Conservation (phyloP, 2,329 filamentous ascomycete species). For the Sporothrix globosa region DNA sequence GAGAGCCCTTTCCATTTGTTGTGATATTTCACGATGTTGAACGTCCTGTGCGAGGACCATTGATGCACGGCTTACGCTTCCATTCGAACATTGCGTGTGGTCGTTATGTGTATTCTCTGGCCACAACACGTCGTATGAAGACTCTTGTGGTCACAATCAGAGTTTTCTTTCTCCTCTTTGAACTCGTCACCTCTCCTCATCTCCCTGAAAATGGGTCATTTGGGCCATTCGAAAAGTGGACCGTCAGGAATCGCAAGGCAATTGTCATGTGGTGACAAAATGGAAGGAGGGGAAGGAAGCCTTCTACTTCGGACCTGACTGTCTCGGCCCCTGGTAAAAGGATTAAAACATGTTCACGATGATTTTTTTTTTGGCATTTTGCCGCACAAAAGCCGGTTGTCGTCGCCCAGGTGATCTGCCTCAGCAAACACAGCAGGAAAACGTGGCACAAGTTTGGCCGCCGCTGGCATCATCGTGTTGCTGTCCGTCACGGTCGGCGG, state of each 20-base stretch:
- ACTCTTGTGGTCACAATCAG: background rate
- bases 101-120: background rate
- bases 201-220: constrained; percentile 15
- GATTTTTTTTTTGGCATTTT: constrained; percentile 1
- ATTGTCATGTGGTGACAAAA: background rate
- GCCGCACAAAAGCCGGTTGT: background rate
- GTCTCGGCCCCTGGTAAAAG: background rate
- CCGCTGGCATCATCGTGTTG: constrained; percentile 18
- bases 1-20: background rate
- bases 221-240: constrained; percentile 11
- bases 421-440: background rate
- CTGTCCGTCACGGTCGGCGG: background rate
- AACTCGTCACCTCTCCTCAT: background rate
- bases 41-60: background rate
- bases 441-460: constrained; percentile 8
- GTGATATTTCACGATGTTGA: constrained; percentile 6
- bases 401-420: background rate
- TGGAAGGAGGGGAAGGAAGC: constrained; percentile 11
- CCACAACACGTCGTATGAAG: background rate
- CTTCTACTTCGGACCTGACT: background rate
- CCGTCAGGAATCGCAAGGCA: no score
- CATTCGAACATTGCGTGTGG: background rate
- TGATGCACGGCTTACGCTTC: background rate
- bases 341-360: constrained; percentile 10
- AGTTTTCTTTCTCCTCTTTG: constrained; percentile 19